These are phyloP conservation scores for Geotrichum citri-aurantii DNA, from an alignment of 1,139 yeast genomes.

Conservation along the genomic window DNA sequence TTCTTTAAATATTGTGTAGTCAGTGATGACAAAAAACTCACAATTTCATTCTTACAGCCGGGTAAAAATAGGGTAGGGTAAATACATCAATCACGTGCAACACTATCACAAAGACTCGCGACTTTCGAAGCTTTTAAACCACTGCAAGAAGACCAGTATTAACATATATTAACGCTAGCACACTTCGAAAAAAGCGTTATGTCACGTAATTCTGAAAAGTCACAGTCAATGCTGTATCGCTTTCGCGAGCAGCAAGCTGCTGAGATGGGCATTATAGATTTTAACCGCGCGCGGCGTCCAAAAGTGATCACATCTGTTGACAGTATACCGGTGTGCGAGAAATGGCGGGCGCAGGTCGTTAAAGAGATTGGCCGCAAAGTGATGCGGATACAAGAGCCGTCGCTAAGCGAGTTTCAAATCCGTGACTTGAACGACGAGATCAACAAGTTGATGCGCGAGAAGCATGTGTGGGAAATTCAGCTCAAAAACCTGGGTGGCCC, in stretches of 20 bases:
- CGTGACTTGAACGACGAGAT: constrained; percentile 73
- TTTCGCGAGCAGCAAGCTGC: constrained; percentile 57
- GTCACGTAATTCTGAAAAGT: constrained; percentile 75
- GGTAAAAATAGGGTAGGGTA: constrained; percentile 12
- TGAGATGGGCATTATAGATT: constrained; percentile 55
- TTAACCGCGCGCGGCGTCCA: constrained; percentile 47
- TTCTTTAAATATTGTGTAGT: not conserved
- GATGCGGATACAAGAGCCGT: constrained; percentile 58
- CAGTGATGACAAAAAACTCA: not conserved
- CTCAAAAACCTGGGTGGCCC: constrained; percentile 67
- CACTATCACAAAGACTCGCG: not conserved
- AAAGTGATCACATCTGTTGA: constrained; percentile 50
- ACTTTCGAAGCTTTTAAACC: not conserved
- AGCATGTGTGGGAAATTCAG: constrained; percentile 71
- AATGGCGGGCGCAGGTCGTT: constrained; percentile 62
- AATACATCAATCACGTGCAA: not conserved
- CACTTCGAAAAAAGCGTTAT: constrained; percentile 32
- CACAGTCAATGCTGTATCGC: constrained; percentile 63
- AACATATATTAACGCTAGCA: not conserved
- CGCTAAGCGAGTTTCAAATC: constrained; percentile 54
- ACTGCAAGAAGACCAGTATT: not conserved
- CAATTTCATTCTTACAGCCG: not conserved
- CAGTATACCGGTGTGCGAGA: constrained; percentile 62
- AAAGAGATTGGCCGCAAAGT: constrained; percentile 59
- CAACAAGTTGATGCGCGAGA: constrained; percentile 62